Percentiles rank a stretch among this genome's conserved stretches.
These are phyloP conservation scores for Trametes cingulata DNA, from an alignment of 768 basidiomycete genomes.

Conservation along the genomic window DNA sequence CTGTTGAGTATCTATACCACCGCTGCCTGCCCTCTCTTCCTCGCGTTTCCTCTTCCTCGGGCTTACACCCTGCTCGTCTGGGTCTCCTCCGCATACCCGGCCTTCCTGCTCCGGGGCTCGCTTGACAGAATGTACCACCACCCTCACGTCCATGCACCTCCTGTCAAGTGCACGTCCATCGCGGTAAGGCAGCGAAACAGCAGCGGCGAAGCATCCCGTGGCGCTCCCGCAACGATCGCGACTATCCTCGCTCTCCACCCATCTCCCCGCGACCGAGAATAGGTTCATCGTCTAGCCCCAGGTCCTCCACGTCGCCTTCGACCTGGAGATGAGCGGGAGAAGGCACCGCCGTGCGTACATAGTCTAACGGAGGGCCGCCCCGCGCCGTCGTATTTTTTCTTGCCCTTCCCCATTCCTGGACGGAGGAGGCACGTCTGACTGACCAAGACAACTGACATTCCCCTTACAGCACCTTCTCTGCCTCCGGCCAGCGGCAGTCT, in stretches of 20 bases:
- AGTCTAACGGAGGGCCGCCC: no score
- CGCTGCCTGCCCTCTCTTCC: neutral
- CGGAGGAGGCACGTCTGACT: neutral
- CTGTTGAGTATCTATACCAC: slow-evolving; percentile 27
- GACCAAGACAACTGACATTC: neutral
- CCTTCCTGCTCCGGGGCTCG: neutral
- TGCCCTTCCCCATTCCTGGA: neutral
- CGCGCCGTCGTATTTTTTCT: neutral
- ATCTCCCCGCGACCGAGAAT: neutral
- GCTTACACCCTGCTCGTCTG: neutral
- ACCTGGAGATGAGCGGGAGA: neutral
- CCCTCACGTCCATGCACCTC: slow-evolving; percentile 1
- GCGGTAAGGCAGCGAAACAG: neutral
- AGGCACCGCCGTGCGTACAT: slow-evolving; percentile 5
- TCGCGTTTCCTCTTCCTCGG: neutral
- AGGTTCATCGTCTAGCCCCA: slow-evolving; percentile 23
- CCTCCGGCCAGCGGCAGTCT: slow-evolving; percentile 18
- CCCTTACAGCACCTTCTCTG: neutral
- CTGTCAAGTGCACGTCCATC: neutral
- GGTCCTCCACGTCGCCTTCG: slow-evolving; percentile 21
- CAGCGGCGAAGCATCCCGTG: neutral
- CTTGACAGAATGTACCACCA: slow-evolving; percentile 12
- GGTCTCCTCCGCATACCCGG: no score
- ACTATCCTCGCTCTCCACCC: slow-evolving; percentile 3
- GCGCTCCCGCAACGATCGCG: slow-evolving; percentile 4